Percentiles rank a stretch among this genome's conserved stretches.
Evolutionary conservation across 768 basidiomycete genomes (phyloP).

Genomic region (Crepidotus variabilis): DNA sequence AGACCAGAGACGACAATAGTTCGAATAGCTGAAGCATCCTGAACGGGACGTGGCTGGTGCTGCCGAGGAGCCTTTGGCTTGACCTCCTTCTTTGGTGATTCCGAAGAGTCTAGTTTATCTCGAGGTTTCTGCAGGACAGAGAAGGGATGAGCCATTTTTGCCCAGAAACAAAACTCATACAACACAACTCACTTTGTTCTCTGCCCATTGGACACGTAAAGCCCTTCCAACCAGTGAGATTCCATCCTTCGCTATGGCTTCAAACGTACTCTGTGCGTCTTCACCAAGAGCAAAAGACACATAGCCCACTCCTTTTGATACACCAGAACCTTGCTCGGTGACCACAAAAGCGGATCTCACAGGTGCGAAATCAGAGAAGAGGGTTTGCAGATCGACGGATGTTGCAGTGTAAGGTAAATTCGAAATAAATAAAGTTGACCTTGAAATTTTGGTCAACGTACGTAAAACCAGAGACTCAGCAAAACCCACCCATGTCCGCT

Average conservation of each 20-base stretch:
- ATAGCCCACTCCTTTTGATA: conserved; percentile 95
- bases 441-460: conserved; percentile 17
- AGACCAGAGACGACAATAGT: conserved; percentile 79
- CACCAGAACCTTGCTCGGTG: conserved; percentile 64
- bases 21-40: conserved; percentile 81
- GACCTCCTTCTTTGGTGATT: conserved; percentile 32
- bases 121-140: conserved; percentile 33
- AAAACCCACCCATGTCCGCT: conserved; percentile 17
- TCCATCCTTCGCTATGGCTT: conserved; percentile 60
- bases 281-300: conserved; percentile 88
- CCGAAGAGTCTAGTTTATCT: conserved; percentile 33
- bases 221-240: conserved; percentile 64
- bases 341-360: conserved; percentile 94
- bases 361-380: conserved; percentile 95
- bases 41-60: conserved; percentile 28
- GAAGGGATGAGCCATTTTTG: neutral
- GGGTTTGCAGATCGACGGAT: conserved; percentile 83
- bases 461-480: neutral
- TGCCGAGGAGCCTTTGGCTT: conserved; percentile 35
- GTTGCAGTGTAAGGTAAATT: conserved; percentile 91
- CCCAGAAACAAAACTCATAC: neutral
- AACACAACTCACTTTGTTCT: conserved; percentile 54
- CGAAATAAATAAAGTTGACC: conserved; percentile 89
- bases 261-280: conserved; percentile 77
- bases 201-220: conserved; percentile 78